Conservation (phyloP, 441 rosid genomes). For the Erodium texanum region DNA sequence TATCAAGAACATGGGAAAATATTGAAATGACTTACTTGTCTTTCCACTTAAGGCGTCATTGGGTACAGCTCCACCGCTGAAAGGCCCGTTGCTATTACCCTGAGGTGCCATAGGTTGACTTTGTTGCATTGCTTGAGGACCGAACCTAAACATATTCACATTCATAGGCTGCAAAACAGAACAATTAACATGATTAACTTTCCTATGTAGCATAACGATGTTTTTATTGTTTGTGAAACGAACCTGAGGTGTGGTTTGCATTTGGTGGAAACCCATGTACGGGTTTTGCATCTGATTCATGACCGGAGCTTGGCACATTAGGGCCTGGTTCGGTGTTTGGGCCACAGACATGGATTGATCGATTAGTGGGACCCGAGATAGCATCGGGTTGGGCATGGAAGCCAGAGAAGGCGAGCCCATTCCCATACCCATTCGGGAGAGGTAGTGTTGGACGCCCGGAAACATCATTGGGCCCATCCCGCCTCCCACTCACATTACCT, state of each 20-base stretch:
- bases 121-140: slow-evolving; percentile 32
- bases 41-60: slow-evolving; percentile 31
- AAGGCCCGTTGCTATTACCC: slow-evolving; percentile 14
- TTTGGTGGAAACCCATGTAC: slow-evolving; percentile 38
- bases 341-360: slow-evolving; percentile 34
- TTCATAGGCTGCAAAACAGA: slow-evolving; percentile 36
- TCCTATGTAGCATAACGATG: too few species aligned
- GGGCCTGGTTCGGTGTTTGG: slow-evolving; percentile 30
- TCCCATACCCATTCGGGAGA: slow-evolving; percentile 47
- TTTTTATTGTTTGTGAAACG: background rate
- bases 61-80: slow-evolving; percentile 21
- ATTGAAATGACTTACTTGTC: slow-evolving; percentile 15
- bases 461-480: slow-evolving; percentile 70
- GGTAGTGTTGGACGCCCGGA: slow-evolving; percentile 47
- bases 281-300: slow-evolving; percentile 36
- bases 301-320: slow-evolving; percentile 32
- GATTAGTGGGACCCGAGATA: slow-evolving; percentile 34
- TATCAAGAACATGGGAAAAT: background rate
- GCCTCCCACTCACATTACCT: slow-evolving; percentile 69
- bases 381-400: slow-evolving; percentile 30
- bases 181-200: background rate
- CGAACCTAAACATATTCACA: slow-evolving; percentile 30
- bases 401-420: slow-evolving; percentile 32
- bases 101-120: slow-evolving; percentile 32
- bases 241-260: slow-evolving; percentile 55